These are phyloP conservation scores for Withania somnifera DNA, from an alignment of 305 asterid species.

Conservation along the genomic window DNA sequence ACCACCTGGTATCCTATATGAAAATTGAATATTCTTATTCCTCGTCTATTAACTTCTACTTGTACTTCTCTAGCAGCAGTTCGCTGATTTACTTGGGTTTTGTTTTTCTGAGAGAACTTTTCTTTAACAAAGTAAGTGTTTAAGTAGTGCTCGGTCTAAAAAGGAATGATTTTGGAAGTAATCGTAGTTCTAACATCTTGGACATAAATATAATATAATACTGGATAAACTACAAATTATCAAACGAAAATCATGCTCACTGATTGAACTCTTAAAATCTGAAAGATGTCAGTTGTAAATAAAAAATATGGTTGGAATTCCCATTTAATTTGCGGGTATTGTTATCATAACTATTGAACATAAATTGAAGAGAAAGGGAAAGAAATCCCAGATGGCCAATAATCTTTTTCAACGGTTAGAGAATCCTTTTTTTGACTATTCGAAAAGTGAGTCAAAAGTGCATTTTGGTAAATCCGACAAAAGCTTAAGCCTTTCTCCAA, in stretches of 20 bases:
- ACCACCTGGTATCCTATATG: not conserved
- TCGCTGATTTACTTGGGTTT: not conserved
- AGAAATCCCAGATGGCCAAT: slow-evolving; percentile 17
- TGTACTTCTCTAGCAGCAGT: not conserved
- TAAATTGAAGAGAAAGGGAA: not conserved
- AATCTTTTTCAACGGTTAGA: slow-evolving; percentile 49
- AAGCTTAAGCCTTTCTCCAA: slow-evolving; percentile 38
- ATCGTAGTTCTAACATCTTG: not conserved
- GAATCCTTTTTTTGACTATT: slow-evolving; percentile 31
- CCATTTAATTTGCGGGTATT: not conserved
- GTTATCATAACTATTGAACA: not conserved
- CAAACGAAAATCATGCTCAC: not conserved
- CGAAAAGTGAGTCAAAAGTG: slow-evolving; percentile 58
- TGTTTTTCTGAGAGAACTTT: not conserved
- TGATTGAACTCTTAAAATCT: not conserved
- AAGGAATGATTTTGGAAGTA: no score
- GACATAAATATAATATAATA: not conserved
- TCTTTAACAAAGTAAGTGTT: not conserved
- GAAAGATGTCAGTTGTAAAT: not conserved
- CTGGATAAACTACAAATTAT: not conserved
- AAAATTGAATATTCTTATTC: not conserved
- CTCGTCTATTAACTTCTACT: not conserved
- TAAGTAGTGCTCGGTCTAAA: no score
- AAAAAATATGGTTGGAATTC: not conserved
- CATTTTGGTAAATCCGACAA: slow-evolving; percentile 71